phyloP scores from a whole-genome alignment of 768 basidiomycete species.

The Jaapia argillacea region DNA sequence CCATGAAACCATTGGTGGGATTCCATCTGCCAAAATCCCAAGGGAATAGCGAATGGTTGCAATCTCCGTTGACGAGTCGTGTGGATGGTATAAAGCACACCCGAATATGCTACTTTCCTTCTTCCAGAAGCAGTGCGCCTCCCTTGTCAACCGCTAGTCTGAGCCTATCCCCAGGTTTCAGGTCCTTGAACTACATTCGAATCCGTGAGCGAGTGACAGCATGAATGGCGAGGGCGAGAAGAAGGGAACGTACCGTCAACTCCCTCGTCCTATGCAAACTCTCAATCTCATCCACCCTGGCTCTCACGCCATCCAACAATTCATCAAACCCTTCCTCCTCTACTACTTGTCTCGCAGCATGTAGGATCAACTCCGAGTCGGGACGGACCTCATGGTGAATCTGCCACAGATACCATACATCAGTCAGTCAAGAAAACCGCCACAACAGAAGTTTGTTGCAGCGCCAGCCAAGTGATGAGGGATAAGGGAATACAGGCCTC shows the following conservation, averaged over 20 bases:
- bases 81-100: too few species aligned
- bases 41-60: too few species aligned
- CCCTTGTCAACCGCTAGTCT: slow-evolving; percentile 50
- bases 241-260: slow-evolving; percentile 50
- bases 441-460: too few species aligned
- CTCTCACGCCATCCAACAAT: slow-evolving; percentile 59
- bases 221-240: background rate
- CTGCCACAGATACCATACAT: slow-evolving; percentile 21
- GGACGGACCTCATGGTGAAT: slow-evolving; percentile 68
- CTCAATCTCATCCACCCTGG: slow-evolving; percentile 81
- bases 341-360: slow-evolving; percentile 62
- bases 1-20: too few species aligned
- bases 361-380: slow-evolving; percentile 70
- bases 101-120: too few species aligned
- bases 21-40: too few species aligned
- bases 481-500: slow-evolving; percentile 15
- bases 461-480: background rate
- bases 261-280: slow-evolving; percentile 72
- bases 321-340: slow-evolving; percentile 74
- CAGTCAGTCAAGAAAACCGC: slow-evolving; percentile 1
- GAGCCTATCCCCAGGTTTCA: slow-evolving; percentile 26
- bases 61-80: too few species aligned
- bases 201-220: slow-evolving; percentile 1
- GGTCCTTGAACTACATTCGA: slow-evolving; percentile 35
- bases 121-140: too few species aligned